Percentiles rank a stretch among this genome's conserved stretches.
These are phyloP conservation scores for Homolaphlyctis polyrhiza DNA, from an alignment of 371 early-diverging fungal species.

Conservation along the genomic window DNA sequence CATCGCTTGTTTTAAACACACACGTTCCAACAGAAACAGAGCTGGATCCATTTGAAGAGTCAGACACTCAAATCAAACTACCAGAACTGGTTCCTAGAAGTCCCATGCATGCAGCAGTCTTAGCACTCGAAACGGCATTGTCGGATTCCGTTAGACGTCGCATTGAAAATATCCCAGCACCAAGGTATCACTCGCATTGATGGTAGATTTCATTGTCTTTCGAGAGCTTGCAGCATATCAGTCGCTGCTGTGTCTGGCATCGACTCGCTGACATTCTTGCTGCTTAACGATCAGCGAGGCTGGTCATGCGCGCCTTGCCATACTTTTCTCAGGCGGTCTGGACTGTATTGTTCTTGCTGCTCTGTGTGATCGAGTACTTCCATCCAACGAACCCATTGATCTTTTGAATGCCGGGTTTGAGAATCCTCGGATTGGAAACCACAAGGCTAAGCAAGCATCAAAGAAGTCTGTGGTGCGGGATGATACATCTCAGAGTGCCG, in stretches of 20 bases:
- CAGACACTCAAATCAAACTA: neutral
- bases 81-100: neutral
- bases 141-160: slow-evolving; percentile 5
- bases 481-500: slow-evolving; percentile 1
- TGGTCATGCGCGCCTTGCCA: slow-evolving; percentile 55
- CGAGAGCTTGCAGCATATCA: neutral
- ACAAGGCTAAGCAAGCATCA: slow-evolving; percentile 14
- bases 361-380: slow-evolving; percentile 64
- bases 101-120: neutral
- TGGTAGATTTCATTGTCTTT: neutral
- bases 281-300: neutral
- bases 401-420: slow-evolving; percentile 95
- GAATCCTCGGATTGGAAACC: slow-evolving; percentile 67
- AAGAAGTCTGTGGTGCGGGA: slow-evolving; percentile 3
- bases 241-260: neutral
- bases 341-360: slow-evolving; percentile 88
- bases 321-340: slow-evolving; percentile 92
- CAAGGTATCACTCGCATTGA: too few relatives aligned
- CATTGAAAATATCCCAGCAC: slow-evolving; percentile 6
- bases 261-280: neutral
- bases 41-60: slow-evolving; percentile 4
- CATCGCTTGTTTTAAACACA: slow-evolving; percentile 5
- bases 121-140: neutral
- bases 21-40: slow-evolving; percentile 16
- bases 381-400: slow-evolving; percentile 73